A percentile compares a stretch with the other conserved stretches of the same genome.
phyloP scores from a whole-genome alignment of 208 protist species.

The Acanthamoeba royreba region DNA sequence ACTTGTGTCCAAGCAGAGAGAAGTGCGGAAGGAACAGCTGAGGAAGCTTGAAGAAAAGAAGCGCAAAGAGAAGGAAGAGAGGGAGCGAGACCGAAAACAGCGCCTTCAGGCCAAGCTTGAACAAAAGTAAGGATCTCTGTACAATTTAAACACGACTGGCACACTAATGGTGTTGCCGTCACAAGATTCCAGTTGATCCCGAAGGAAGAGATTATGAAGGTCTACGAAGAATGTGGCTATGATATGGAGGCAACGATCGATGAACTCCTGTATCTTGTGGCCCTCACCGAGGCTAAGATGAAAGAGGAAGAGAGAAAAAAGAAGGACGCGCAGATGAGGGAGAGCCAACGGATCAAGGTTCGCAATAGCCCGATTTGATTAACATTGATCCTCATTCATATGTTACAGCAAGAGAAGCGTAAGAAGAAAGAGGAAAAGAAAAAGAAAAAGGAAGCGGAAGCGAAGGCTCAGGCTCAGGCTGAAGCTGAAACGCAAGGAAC shows the following conservation, averaged over 20 bases:
- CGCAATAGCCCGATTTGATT: background rate
- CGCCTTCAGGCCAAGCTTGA: background rate
- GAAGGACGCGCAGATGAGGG: background rate
- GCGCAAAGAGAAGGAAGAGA: background rate
- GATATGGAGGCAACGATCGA: slow-evolving; percentile 22
- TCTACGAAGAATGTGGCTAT: background rate
- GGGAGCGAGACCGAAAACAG: background rate
- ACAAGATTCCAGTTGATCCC: background rate
- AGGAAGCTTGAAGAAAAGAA: background rate
- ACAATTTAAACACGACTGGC: too few relatives aligned
- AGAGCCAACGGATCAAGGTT: background rate
- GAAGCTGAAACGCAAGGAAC: background rate
- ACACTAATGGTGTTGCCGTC: too few relatives aligned
- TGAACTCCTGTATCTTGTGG: slow-evolving; percentile 2
- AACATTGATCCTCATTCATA: background rate
- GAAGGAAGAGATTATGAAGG: slow-evolving; percentile 2
- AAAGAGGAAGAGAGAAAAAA: background rate
- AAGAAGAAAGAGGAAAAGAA: too few relatives aligned
- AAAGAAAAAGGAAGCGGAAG: background rate
- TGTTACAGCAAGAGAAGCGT: background rate
- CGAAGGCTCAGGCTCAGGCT: background rate
- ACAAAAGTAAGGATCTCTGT: background rate
- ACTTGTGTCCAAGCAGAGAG: background rate
- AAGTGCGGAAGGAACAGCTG: background rate
- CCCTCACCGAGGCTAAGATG: slow-evolving; percentile 36